Percentiles rank a stretch among this genome's conserved stretches.
Conservation (phyloP, 176 grass and related monocot species). For the Urochloa ruziziensis region DNA sequence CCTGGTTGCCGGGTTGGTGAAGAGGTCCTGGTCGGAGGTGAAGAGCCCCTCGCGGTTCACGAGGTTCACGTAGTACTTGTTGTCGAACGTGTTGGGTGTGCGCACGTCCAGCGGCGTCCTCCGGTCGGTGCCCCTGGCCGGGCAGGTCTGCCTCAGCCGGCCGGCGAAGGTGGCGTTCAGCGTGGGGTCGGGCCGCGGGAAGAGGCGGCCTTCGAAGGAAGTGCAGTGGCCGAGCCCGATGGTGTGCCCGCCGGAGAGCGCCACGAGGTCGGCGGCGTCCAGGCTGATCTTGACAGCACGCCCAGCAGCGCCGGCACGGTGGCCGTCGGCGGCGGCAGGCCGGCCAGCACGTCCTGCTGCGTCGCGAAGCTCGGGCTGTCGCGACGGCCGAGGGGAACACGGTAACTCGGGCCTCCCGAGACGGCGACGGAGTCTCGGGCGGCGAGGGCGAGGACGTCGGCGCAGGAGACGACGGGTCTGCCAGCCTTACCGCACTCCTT, state of each 20-base stretch:
- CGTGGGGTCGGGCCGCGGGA: constrained; percentile 38
- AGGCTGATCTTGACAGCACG: constrained; percentile 34
- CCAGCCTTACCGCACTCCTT: constrained; percentile 23
- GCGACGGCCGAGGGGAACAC: constrained; percentile 53
- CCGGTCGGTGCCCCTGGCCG: constrained; percentile 7
- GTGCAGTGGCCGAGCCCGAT: constrained; percentile 55
- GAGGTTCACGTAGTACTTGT: constrained; percentile 72
- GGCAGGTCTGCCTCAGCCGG: constrained; percentile 44
- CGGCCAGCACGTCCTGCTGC: background rate
- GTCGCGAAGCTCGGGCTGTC: constrained; percentile 39
- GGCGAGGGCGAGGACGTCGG: constrained; percentile 35
- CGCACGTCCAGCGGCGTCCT: constrained; percentile 49
- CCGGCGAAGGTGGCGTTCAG: constrained; percentile 35
- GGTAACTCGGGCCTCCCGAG: constrained; percentile 45
- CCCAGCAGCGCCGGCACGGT: constrained; percentile 20
- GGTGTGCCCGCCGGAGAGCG: constrained; percentile 76
- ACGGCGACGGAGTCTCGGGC: constrained; percentile 32
- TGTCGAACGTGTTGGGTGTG: constrained; percentile 66
- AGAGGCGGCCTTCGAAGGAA: constrained; percentile 57
- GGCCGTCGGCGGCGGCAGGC: constrained; percentile 39
- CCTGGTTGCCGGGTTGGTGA: constrained; percentile 28
- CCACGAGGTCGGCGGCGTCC: constrained; percentile 56
- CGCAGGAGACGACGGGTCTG: constrained; percentile 62
- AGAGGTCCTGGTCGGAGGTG: constrained; percentile 79
- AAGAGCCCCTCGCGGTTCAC: constrained; percentile 67